A percentile compares a stretch with the other conserved stretches of the same genome.
Evolutionary conservation across 306 rosid genomes (phyloP).

Genomic region (Dryas octopetala): DNA sequence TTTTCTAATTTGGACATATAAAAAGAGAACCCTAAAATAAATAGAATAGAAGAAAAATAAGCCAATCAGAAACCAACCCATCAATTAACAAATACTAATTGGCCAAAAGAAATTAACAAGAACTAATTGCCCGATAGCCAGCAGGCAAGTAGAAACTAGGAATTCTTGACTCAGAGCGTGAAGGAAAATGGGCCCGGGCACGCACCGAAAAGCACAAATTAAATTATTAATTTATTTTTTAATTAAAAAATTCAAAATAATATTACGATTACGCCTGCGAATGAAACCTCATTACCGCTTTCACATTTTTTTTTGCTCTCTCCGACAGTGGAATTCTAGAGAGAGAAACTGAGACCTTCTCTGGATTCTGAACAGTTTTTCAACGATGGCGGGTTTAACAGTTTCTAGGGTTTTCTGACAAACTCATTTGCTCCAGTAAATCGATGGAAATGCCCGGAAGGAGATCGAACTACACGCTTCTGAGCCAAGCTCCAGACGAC

Average conservation of each 20-base stretch:
- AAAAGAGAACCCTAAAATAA: no score
- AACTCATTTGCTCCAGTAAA: slow-evolving; percentile 14
- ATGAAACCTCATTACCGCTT: slow-evolving; percentile 20
- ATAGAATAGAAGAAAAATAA: no score
- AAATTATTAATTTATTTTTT: no score
- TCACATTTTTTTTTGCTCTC: slow-evolving; percentile 30
- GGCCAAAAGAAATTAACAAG: not conserved
- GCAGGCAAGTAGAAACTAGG: not conserved
- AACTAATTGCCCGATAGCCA: not conserved
- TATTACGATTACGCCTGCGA: slow-evolving; percentile 51
- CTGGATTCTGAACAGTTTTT: not conserved
- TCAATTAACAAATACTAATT: no score
- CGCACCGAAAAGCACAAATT: not conserved
- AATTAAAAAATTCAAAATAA: not conserved
- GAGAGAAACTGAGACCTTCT: slow-evolving; percentile 30
- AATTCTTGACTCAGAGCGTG: not conserved
- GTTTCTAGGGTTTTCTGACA: slow-evolving; percentile 41
- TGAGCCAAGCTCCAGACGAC: slow-evolving; percentile 78
- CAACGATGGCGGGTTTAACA: slow-evolving; percentile 66
- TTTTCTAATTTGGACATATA: no score
- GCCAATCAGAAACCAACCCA: no score
- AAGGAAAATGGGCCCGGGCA: not conserved
- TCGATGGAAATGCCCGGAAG: slow-evolving; percentile 85
- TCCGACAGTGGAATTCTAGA: slow-evolving; percentile 48
- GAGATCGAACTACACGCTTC: slow-evolving; percentile 83